Evolutionary conservation across 2,329 filamentous ascomycete species (phyloP).

Genomic region (Diplodia mutila): DNA sequence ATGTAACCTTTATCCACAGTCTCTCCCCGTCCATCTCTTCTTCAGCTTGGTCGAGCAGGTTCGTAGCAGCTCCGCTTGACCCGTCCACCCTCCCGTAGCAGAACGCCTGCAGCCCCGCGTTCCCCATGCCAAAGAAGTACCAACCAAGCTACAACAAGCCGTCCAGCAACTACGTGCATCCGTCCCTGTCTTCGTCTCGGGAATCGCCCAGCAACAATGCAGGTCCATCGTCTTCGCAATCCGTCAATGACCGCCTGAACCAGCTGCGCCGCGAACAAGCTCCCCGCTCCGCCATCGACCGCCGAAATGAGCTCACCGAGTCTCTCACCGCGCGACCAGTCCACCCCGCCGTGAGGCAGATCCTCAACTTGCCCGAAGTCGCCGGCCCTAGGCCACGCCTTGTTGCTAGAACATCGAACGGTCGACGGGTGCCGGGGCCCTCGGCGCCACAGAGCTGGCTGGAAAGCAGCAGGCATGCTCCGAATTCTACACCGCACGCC

Average conservation of each 20-base stretch:
- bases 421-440: slow-evolving; percentile 44
- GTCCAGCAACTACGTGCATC: slow-evolving; percentile 46
- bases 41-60: background rate
- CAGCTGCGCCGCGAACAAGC: slow-evolving; percentile 51
- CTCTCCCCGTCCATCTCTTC: background rate
- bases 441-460: slow-evolving; percentile 53
- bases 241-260: slow-evolving; percentile 54
- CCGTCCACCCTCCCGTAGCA: background rate
- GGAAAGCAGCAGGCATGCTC: slow-evolving; percentile 38
- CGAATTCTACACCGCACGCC: slow-evolving; percentile 28
- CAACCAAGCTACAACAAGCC: slow-evolving; percentile 44
- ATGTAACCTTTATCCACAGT: slow-evolving; percentile 7
- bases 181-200: slow-evolving; percentile 39
- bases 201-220: slow-evolving; percentile 32
- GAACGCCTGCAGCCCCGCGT: background rate
- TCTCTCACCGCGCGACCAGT: slow-evolving; percentile 47
- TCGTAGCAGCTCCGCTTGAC: background rate
- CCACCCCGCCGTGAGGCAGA: slow-evolving; percentile 49
- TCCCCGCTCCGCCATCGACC: slow-evolving; percentile 44
- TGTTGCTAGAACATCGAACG: slow-evolving; percentile 29
- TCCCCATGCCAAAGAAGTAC: slow-evolving; percentile 54
- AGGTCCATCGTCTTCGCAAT: slow-evolving; percentile 29
- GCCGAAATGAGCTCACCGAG: slow-evolving; percentile 49
- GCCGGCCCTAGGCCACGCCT: slow-evolving; percentile 51
- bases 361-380: slow-evolving; percentile 51